A percentile compares a stretch with the other conserved stretches of the same genome.
Conservation (phyloP, 345 rosid genomes). For the Lagerstroemia speciosa region DNA sequence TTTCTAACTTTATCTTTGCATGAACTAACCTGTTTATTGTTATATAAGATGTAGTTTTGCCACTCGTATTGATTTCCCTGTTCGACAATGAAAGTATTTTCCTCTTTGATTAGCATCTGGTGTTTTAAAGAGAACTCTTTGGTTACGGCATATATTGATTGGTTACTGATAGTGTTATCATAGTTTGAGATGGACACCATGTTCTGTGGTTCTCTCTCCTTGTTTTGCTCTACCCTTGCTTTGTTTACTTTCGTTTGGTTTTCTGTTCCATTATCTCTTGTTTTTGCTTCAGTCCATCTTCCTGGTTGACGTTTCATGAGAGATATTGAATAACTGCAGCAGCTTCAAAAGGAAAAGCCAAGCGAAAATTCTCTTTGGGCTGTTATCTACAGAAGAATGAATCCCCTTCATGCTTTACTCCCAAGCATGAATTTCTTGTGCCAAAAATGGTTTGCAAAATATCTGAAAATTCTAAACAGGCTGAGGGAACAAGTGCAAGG, state of each 20-base stretch:
- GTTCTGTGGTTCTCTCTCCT: neutral
- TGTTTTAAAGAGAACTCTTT: neutral
- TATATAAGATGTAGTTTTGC: neutral
- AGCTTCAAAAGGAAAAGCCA: constrained; percentile 39
- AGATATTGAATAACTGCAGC: constrained; percentile 8
- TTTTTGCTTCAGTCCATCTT: neutral
- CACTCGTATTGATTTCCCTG: neutral
- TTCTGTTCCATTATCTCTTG: neutral
- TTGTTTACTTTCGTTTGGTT: neutral
- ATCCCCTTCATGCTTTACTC: constrained; percentile 6
- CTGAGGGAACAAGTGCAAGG: constrained; percentile 16
- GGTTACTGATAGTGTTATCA: neutral
- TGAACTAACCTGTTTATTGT: neutral
- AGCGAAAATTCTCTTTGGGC: constrained; percentile 48
- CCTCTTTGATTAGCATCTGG: neutral
- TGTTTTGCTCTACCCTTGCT: neutral
- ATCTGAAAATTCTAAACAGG: constrained; percentile 22
- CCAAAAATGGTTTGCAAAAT: constrained; percentile 23
- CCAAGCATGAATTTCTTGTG: constrained; percentile 9
- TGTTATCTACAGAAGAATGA: constrained; percentile 26
- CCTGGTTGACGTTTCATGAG: neutral
- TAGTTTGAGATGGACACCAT: neutral
- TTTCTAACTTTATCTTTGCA: neutral
- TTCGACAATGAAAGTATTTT: neutral
- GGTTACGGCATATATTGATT: neutral